Evolutionary conservation across 1,284 basidiomycete species (phyloP), one percentile per base, ranked within the genome.

Genomic region (Fomitopsis palustris): DNA sequence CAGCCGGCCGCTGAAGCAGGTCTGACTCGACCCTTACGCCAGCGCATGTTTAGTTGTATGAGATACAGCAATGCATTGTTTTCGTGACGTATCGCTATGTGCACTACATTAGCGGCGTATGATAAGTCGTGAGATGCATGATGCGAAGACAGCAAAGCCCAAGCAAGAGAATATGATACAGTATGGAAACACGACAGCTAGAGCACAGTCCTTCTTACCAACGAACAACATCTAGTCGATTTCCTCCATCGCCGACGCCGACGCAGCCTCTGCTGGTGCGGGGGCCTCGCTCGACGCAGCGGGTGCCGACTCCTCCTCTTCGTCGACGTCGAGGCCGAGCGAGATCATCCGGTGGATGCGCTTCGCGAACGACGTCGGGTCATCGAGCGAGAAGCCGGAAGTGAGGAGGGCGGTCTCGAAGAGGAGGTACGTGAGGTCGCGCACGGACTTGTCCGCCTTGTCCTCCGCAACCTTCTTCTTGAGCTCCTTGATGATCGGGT

Each of bases 301-400:
- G 43, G 68, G 58, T 55, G 76, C 76, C 25, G 75, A 73, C 62
- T 81, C 79, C 65, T 86, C 79, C 65, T 86, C 85, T 56, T 92
- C 91, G 54, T 91, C 90, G 57, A 93, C 90, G 70, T 93, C 91
- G 59, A 93, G 86, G 67, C 90, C 91, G 67, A 93, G 82, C 41
- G 83, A 83, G 78, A 99, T 96, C 93, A 98, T 98, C 70, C 95
- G 90, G 86, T 97, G 89, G 74, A 98, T 97, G 67, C 96, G 93
- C 81, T 90, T 90, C 66, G 95, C 93, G 77, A 98, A 98, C 68
- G 93, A 93, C 66, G 92, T 88, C 21, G 96, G 97, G 76, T 96
- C 92, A 70, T 98, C 95, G 63, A 99, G 87, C 59, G 94, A 88
- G 85, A 99, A 99, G 61, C 93, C 93, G 58, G 93, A 95, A 47